A percentile compares a stretch with the other conserved stretches of the same genome.
Evolutionary conservation across 192 early-diverging fungal genomes (phyloP).

Genomic region (Coemansia sp.): DNA sequence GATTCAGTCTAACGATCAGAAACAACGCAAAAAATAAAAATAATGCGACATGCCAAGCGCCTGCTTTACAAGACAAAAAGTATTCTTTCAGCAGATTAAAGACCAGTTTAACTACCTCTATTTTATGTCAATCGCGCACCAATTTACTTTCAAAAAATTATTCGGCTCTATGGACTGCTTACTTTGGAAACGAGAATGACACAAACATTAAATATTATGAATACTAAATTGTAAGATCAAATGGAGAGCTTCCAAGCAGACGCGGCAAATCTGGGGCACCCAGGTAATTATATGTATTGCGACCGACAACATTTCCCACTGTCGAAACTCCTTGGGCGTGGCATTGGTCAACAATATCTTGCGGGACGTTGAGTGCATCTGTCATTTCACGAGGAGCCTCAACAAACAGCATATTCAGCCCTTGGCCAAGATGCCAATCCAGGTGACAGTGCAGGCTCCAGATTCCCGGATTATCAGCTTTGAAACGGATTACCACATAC

Average conservation of each 20-base stretch:
- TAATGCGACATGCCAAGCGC: no score
- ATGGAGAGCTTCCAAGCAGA: neutral
- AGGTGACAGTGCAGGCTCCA: slow-evolving; percentile 86
- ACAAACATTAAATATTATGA: no score
- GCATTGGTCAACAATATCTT: neutral
- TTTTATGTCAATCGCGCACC: no score
- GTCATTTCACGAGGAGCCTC: slow-evolving; percentile 1
- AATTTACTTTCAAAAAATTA: no score
- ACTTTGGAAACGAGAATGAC: no score
- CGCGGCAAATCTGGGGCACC: neutral
- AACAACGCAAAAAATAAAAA: no score
- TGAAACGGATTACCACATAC: slow-evolving; percentile 67
- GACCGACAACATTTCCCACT: neutral
- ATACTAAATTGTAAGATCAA: no score
- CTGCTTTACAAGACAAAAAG: no score
- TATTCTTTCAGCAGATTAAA: no score
- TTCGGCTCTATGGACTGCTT: no score
- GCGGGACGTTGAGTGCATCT: neutral
- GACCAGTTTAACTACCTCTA: no score
- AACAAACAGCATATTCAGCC: neutral
- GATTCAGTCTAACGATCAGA: no score
- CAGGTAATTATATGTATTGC: neutral
- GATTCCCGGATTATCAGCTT: slow-evolving; percentile 75
- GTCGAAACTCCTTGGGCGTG: neutral
- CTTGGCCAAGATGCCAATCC: slow-evolving; percentile 47